phyloP scores from a whole-genome alignment of 2,329 filamentous ascomycete genomes.

The Phialophora expanda region DNA sequence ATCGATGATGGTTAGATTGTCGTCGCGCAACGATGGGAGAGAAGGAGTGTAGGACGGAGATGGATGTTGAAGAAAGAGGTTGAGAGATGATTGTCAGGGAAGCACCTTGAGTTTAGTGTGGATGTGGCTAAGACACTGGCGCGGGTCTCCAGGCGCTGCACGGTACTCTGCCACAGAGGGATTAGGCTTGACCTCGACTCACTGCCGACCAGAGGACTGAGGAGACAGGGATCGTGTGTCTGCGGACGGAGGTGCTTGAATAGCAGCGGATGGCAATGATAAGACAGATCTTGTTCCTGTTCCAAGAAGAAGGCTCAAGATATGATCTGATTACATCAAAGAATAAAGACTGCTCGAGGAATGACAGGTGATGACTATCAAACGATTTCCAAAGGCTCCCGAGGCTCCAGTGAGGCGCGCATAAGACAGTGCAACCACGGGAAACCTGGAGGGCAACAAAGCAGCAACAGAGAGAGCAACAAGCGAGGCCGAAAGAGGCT shows the following conservation, averaged over 20 bases:
- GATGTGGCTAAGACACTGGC: conserved; percentile 34
- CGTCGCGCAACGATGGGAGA: conserved; percentile 26
- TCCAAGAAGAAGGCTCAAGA: not conserved
- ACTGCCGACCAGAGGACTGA: not conserved
- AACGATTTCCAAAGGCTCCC: not conserved
- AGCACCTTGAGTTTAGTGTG: conserved; percentile 35
- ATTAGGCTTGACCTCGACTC: conserved; percentile 3
- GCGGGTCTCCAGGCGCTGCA: conserved; percentile 14
- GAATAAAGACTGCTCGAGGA: not conserved
- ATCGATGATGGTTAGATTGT: conserved; percentile 19
- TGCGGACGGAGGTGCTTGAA: not conserved
- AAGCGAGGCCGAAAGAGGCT: conserved; percentile 2
- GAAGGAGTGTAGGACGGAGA: conserved; percentile 27
- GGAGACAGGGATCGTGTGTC: not conserved
- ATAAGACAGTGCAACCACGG: conserved; percentile 1
- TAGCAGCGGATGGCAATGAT: not conserved
- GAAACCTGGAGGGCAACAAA: conserved; percentile 5
- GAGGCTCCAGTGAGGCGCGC: not conserved
- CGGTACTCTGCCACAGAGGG: conserved; percentile 15
- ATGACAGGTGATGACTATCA: conserved; percentile 3
- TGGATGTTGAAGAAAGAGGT: conserved; percentile 34
- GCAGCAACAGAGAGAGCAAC: conserved; percentile 8
- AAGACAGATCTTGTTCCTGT: conserved; percentile 1
- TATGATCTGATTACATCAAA: not conserved
- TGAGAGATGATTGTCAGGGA: conserved; percentile 37